Conservation (phyloP, 345 rosid species). For the Rhodomyrtus tomentosa region DNA sequence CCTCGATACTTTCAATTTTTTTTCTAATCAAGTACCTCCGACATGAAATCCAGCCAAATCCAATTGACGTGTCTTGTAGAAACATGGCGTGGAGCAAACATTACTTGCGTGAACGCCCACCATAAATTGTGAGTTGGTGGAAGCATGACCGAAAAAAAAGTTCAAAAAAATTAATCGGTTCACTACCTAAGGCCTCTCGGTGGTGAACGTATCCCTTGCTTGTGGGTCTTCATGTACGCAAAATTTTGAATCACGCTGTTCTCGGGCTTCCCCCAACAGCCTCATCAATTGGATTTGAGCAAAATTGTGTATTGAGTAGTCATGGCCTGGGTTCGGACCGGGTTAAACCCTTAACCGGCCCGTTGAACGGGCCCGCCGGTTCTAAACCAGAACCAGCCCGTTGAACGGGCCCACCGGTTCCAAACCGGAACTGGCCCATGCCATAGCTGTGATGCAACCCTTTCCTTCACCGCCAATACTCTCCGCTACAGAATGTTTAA, state of each 20-base stretch:
- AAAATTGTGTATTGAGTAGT: not conserved
- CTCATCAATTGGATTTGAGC: not conserved
- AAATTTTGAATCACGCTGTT: not conserved
- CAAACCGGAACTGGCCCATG: no score
- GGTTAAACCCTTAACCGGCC: no score
- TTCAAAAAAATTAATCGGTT: not conserved
- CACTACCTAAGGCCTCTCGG: not conserved
- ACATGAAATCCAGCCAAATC: not conserved
- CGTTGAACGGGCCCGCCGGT: no score
- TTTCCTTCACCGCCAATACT: not conserved
- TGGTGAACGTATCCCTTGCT: no score
- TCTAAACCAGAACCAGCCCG: no score
- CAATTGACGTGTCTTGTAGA: not conserved
- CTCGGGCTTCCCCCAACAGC: not conserved
- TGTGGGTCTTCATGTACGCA: not conserved
- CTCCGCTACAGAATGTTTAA: not conserved
- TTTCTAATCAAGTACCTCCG: not conserved
- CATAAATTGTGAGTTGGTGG: not conserved
- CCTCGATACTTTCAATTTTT: not conserved
- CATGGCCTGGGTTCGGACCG: no score
- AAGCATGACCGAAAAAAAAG: not conserved
- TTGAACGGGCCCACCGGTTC: no score
- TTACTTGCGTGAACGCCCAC: not conserved
- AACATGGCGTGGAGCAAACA: not conserved
- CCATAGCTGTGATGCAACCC: not conserved